These are phyloP conservation scores for Tylopilus sp. DNA, from an alignment of 768 basidiomycete species.

Conservation along the genomic window DNA sequence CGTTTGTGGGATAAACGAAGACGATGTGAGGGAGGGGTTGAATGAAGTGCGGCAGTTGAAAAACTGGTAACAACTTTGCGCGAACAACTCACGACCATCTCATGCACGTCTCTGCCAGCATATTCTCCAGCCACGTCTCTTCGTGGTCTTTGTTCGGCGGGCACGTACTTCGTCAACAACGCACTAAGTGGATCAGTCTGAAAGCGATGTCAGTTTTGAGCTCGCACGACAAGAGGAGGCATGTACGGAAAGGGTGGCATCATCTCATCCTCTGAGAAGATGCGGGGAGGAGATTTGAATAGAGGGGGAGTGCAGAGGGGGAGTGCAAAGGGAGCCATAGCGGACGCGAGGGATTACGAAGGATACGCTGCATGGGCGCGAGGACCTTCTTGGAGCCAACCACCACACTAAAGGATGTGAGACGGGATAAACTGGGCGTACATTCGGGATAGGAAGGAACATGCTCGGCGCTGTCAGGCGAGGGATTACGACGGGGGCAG, in stretches of 20 bases:
- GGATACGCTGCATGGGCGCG: conserved; percentile 30
- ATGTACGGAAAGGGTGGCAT: conserved; percentile 8
- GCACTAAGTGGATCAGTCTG: conserved; percentile 83
- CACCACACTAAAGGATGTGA: conserved; percentile 59
- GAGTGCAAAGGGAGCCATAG: conserved; percentile 1
- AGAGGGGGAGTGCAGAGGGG: conserved; percentile 5
- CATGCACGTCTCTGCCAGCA: conserved; percentile 67
- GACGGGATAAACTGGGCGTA: conserved; percentile 51
- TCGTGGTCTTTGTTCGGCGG: conserved; percentile 67
- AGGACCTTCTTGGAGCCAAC: conserved; percentile 41
- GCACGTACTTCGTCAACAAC: conserved; percentile 80
- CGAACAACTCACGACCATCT: conserved; percentile 65
- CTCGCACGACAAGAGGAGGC: neutral
- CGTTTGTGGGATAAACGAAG: conserved; percentile 8
- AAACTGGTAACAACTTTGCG: conserved; percentile 12
- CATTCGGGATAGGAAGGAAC: conserved; percentile 89
- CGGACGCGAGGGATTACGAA: conserved; percentile 11
- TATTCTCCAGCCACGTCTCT: conserved; percentile 77
- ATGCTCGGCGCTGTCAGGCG: conserved; percentile 69
- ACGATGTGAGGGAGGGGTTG: conserved; percentile 9
- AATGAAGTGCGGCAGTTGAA: conserved; percentile 5
- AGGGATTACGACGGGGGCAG: conserved; percentile 52
- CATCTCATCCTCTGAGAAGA: conserved; percentile 5
- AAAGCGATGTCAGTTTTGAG: conserved; percentile 4
- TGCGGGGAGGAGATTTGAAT: neutral